Conservation (phyloP, 2,329 filamentous ascomycete species). For the Shiraia sp. region DNA sequence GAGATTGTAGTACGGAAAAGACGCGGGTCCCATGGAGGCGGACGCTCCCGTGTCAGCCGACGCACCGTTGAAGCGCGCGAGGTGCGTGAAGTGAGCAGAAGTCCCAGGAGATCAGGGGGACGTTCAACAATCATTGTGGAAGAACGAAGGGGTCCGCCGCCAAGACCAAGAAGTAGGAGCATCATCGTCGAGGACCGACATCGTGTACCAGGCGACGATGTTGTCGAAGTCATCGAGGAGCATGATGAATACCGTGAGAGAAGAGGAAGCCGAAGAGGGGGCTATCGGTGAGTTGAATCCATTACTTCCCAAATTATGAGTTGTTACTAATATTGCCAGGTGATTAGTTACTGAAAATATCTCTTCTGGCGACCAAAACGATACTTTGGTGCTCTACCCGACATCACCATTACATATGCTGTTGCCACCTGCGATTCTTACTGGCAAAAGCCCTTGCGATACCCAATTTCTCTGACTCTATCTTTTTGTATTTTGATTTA, state of each 20-base stretch:
- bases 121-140: slow-evolving; percentile 45
- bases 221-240: slow-evolving; percentile 64
- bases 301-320: too few species aligned
- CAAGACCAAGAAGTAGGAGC: slow-evolving; percentile 19
- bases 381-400: too few species aligned
- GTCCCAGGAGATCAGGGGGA: slow-evolving; percentile 34
- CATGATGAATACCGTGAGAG: slow-evolving; percentile 48
- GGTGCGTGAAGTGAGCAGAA: slow-evolving; percentile 45
- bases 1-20: slow-evolving; percentile 58
- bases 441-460: too few species aligned
- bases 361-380: too few species aligned
- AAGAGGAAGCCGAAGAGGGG: slow-evolving; percentile 46
- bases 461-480: too few species aligned
- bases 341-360: too few species aligned
- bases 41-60: slow-evolving; percentile 36
- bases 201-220: slow-evolving; percentile 55
- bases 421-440: too few species aligned
- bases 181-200: slow-evolving; percentile 51
- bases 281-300: slow-evolving; percentile 53
- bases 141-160: slow-evolving; percentile 35
- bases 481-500: too few species aligned
- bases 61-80: slow-evolving; percentile 40
- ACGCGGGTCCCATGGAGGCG: slow-evolving; percentile 33
- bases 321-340: too few species aligned
- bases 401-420: too few species aligned